A percentile compares a stretch with the other conserved stretches of the same genome.
Evolutionary conservation across 2,329 filamentous ascomycete genomes (phyloP).

Genomic region (Aureobasidium zeae): DNA sequence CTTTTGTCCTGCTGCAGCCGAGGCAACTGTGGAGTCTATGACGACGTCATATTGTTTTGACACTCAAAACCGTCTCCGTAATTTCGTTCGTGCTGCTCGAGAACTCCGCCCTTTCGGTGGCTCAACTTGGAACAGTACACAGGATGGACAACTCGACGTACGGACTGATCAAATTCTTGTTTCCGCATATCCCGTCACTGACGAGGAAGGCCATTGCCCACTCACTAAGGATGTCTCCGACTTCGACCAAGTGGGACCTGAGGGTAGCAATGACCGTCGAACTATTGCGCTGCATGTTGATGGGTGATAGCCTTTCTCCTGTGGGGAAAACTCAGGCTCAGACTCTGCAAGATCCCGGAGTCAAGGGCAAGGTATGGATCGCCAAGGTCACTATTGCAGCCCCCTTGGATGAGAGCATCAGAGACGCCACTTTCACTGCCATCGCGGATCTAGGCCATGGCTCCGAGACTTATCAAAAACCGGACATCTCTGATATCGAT

Average conservation of each 20-base stretch:
- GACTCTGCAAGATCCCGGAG: slow-evolving; percentile 52
- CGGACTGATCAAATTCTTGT: slow-evolving; percentile 30
- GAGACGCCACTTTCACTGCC: slow-evolving; percentile 49
- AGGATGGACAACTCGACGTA: slow-evolving; percentile 22
- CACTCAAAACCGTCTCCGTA: neutral
- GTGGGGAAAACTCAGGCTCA: slow-evolving; percentile 55
- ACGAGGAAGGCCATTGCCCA: slow-evolving; percentile 55
- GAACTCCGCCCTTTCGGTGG: neutral
- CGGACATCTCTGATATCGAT: slow-evolving; percentile 50
- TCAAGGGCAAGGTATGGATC: slow-evolving; percentile 78
- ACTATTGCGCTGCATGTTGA: slow-evolving; percentile 59
- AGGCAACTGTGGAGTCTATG: neutral
- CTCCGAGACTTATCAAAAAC: slow-evolving; percentile 35
- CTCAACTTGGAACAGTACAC: no score
- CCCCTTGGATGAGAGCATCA: slow-evolving; percentile 41
- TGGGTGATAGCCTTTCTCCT: slow-evolving; percentile 41
- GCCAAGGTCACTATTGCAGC: slow-evolving; percentile 56
- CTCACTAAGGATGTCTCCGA: slow-evolving; percentile 57
- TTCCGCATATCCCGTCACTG: slow-evolving; percentile 53
- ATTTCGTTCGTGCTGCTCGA: neutral
- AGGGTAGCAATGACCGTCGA: slow-evolving; percentile 63
- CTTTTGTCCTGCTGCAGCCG: slow-evolving; percentile 1
- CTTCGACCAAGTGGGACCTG: slow-evolving; percentile 68
- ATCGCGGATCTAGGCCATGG: slow-evolving; percentile 47
- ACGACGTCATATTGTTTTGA: slow-evolving; percentile 5